Conservation (phyloP, 2,329 filamentous ascomycete species). For the Fusarium lateritium region DNA sequence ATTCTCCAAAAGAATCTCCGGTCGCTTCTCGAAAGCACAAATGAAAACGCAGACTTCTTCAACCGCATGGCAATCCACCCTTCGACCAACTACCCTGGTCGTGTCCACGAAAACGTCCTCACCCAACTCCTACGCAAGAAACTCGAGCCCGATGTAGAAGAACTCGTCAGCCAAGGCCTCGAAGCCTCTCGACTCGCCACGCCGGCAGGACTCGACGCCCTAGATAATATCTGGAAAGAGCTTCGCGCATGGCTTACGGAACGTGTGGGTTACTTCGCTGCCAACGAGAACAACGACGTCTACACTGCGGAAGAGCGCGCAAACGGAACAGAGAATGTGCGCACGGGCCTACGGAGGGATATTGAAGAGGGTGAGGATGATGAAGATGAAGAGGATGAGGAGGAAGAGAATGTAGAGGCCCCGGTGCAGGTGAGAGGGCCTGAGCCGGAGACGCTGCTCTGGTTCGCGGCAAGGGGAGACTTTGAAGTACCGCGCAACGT, state of each 20-base stretch:
- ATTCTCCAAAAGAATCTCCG: conserved; percentile 81
- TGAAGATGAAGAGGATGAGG: conserved; percentile 69
- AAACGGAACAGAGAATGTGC: conserved; percentile 76
- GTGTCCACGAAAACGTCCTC: conserved; percentile 76
- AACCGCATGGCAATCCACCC: conserved; percentile 81
- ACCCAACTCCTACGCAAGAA: conserved; percentile 85
- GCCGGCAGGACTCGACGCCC: conserved; percentile 60
- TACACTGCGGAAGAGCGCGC: conserved; percentile 81
- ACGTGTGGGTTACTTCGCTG: conserved; percentile 60
- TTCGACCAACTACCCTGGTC: conserved; percentile 80
- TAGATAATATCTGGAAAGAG: conserved; percentile 72
- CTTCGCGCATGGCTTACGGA: conserved; percentile 59
- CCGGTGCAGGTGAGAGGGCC: conserved; percentile 55
- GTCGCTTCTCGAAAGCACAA: conserved; percentile 75
- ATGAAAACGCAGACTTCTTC: conserved; percentile 77
- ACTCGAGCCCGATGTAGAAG: conserved; percentile 82
- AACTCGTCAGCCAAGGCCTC: conserved; percentile 77
- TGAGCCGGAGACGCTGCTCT: conserved; percentile 64
- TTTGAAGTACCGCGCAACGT: conserved; percentile 62
- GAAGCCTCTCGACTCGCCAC: conserved; percentile 59
- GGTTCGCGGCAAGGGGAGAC: conserved; percentile 62
- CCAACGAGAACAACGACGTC: conserved; percentile 67
- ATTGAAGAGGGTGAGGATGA: conserved; percentile 67
- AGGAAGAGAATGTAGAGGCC: conserved; percentile 37
- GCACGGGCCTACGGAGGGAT: conserved; percentile 76